These are phyloP conservation scores for Cyanidioschyzon merolae DNA, from an alignment of 23 red algal species.

Conservation along the genomic window DNA sequence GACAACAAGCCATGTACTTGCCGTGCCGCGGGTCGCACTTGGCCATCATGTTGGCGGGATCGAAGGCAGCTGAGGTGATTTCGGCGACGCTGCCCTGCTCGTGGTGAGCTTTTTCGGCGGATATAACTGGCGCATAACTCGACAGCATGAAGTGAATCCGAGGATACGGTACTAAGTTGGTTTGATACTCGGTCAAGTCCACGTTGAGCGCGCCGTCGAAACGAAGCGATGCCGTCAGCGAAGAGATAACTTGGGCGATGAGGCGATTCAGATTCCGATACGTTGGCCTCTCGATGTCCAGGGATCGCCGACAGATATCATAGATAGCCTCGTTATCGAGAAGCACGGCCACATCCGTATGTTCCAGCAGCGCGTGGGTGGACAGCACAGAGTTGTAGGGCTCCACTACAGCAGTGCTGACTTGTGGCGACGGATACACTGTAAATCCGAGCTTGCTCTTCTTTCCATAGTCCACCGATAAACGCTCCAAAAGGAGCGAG, in stretches of 20 bases:
- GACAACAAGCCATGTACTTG: slow-evolving; percentile 88
- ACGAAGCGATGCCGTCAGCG: slow-evolving; percentile 89
- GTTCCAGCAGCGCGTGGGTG: slow-evolving; percentile 91
- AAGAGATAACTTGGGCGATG: slow-evolving; percentile 97
- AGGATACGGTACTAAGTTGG: slow-evolving; percentile 96
- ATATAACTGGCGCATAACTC: slow-evolving; percentile 82
- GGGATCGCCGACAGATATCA: slow-evolving; percentile 79
- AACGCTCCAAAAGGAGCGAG: slow-evolving; percentile 84
- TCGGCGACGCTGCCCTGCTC: slow-evolving; percentile 78
- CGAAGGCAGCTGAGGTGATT: slow-evolving; percentile 89
- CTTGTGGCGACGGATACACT: slow-evolving; percentile 94
- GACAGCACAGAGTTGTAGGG: slow-evolving; percentile 99
- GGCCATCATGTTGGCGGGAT: slow-evolving; percentile 86
- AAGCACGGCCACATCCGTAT: slow-evolving; percentile 96
- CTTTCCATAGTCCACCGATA: slow-evolving; percentile 98
- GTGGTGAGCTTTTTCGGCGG: slow-evolving; percentile 90
- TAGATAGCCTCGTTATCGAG: slow-evolving; percentile 99
- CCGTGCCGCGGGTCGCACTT: slow-evolving; percentile 95
- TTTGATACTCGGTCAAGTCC: slow-evolving; percentile 99
- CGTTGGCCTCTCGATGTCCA: slow-evolving; percentile 84
- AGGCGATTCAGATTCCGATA: slow-evolving; percentile 94
- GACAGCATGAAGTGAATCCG: slow-evolving; percentile 99
- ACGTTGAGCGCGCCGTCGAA: slow-evolving; percentile 97
- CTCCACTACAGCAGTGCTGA: slow-evolving; percentile 95
- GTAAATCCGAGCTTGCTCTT: slow-evolving; percentile 98